These are phyloP conservation scores for Butyriboletus loyo DNA, from an alignment of 768 basidiomycete species.

Conservation along the genomic window DNA sequence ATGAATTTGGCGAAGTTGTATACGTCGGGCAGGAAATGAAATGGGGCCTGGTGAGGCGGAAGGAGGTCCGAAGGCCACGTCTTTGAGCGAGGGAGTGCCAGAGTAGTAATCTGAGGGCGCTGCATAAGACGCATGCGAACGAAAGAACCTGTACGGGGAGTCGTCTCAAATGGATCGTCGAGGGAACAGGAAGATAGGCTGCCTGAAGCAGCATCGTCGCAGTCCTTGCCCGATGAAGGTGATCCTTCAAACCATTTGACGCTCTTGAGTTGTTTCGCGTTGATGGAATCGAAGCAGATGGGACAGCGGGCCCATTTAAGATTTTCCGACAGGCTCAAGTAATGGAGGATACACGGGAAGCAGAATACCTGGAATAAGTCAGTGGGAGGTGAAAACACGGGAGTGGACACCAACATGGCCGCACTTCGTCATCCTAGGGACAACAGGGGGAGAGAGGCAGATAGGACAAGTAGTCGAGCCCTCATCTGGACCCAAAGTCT, in stretches of 20 bases:
- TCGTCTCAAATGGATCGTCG: slow-evolving; percentile 33
- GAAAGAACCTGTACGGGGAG: slow-evolving; percentile 52
- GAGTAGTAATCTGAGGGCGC: slow-evolving; percentile 90
- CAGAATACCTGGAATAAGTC: slow-evolving; percentile 72
- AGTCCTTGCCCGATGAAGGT: slow-evolving; percentile 30
- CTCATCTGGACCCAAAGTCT: slow-evolving; percentile 45
- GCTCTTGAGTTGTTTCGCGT: slow-evolving; percentile 84
- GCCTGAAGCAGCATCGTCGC: slow-evolving; percentile 21
- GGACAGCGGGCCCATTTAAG: slow-evolving; percentile 90
- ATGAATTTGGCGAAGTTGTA: slow-evolving; percentile 89
- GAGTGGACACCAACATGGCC: slow-evolving; percentile 75
- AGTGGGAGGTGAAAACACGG: slow-evolving; percentile 5
- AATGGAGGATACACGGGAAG: slow-evolving; percentile 91
- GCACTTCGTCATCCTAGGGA: slow-evolving; percentile 94
- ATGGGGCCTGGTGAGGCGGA: slow-evolving; percentile 90
- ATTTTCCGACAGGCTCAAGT: slow-evolving; percentile 78
- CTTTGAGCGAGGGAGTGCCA: slow-evolving; percentile 85
- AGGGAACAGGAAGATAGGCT: slow-evolving; percentile 47
- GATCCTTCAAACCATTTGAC: slow-evolving; percentile 85
- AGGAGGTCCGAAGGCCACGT: slow-evolving; percentile 95
- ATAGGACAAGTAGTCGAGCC: slow-evolving; percentile 86
- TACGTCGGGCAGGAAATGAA: slow-evolving; percentile 94
- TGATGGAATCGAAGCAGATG: slow-evolving; percentile 92
- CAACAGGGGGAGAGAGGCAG: slow-evolving; percentile 86
- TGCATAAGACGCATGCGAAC: slow-evolving; percentile 88